These are phyloP conservation scores for Phlebiopsis gigantea DNA, from an alignment of 768 basidiomycete genomes.

Conservation along the genomic window DNA sequence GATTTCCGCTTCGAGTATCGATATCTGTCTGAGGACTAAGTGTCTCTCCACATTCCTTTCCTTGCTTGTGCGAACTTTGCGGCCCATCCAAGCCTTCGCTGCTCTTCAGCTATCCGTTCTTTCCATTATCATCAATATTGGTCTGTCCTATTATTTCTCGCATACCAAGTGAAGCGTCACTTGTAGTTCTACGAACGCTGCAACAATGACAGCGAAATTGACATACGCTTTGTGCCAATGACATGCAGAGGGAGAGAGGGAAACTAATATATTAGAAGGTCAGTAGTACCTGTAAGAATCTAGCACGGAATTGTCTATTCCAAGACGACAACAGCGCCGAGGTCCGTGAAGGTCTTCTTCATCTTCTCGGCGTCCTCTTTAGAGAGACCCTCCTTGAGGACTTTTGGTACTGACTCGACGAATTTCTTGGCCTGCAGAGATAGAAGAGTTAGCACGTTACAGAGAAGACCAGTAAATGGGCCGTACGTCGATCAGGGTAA, in stretches of 20 bases:
- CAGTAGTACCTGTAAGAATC: constrained; percentile 8
- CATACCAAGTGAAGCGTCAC: background rate
- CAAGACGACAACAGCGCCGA: constrained; percentile 84
- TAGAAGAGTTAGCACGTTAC: too few species aligned
- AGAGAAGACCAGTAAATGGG: too few species aligned
- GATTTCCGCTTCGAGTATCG: constrained; percentile 98
- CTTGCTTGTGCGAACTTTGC: background rate
- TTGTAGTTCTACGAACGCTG: constrained; percentile 4
- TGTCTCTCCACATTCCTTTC: constrained; percentile 3
- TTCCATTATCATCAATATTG: background rate
- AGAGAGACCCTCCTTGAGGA: constrained; percentile 88
- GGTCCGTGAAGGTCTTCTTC: constrained; percentile 80
- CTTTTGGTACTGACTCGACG: constrained; percentile 90
- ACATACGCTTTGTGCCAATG: background rate
- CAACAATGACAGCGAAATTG: constrained; percentile 7
- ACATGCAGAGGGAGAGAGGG: background rate
- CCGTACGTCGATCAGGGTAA: constrained; percentile 95
- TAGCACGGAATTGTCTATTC: constrained; percentile 42
- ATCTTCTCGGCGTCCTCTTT: constrained; percentile 99
- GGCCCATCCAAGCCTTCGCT: background rate
- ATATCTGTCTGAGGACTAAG: constrained; percentile 86
- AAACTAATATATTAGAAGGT: constrained; percentile 9
- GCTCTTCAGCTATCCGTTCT: background rate
- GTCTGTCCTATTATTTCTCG: background rate
- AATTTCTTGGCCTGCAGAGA: constrained; percentile 90